phyloP scores from a whole-genome alignment of 768 basidiomycete genomes.

The Mycena crocata region DNA sequence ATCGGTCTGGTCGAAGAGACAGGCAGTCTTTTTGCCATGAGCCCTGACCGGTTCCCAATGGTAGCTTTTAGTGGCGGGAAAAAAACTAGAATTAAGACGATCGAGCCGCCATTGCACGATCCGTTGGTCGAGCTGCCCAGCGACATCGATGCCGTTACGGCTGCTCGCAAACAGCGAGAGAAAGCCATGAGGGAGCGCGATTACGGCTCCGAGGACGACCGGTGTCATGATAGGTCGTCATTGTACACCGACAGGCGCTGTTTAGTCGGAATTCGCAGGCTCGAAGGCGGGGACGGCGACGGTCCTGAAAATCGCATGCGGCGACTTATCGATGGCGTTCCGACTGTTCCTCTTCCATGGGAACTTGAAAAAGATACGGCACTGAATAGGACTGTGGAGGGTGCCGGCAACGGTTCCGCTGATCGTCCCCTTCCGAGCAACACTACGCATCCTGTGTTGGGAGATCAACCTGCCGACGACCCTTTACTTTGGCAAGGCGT shows the following conservation, averaged over 20 bases:
- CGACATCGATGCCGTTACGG: conserved; percentile 59
- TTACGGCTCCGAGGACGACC: conserved; percentile 33
- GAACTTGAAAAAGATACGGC: conserved; percentile 26
- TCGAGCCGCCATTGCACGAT: conserved; percentile 20
- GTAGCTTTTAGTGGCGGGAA: conserved; percentile 70
- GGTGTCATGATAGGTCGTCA: conserved; percentile 24
- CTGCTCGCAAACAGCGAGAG: conserved; percentile 55
- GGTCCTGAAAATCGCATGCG: conserved; percentile 51
- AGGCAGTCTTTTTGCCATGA: conserved; percentile 87
- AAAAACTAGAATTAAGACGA: conserved; percentile 36
- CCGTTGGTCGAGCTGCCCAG: conserved; percentile 47
- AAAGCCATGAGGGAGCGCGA: conserved; percentile 36
- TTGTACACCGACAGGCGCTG: conserved; percentile 63
- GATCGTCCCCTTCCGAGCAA: neutral
- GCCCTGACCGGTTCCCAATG: conserved; percentile 82
- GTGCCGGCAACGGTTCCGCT: conserved; percentile 15
- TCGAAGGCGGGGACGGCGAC: conserved; percentile 64
- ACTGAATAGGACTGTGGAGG: conserved; percentile 30
- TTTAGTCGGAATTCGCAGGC: conserved; percentile 67
- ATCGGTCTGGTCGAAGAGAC: conserved; percentile 82
- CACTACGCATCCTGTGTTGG: neutral
- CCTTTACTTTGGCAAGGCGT: conserved; percentile 39
- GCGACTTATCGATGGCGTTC: conserved; percentile 72
- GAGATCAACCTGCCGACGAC: neutral
- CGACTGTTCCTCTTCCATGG: conserved; percentile 46